Evolutionary conservation across 306 rosid species (phyloP), one percentile per base, ranked within the genome.

Genomic region (Malus fusca): DNA sequence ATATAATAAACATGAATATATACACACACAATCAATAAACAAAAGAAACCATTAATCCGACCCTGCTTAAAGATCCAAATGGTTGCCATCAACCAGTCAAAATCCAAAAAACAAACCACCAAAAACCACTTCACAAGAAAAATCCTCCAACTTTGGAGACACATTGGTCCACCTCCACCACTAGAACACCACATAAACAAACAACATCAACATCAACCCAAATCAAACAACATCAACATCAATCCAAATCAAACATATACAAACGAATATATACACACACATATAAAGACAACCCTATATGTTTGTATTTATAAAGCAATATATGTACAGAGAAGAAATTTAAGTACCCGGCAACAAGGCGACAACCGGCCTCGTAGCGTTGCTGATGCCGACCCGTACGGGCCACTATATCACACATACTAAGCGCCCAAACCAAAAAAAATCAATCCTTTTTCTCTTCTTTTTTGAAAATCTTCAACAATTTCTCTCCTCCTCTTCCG

Each of bases 351-450:
- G 97, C 87, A 64, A 91, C 90, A 81, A 91, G 97, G 77, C 97
- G 97, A 83, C 77, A 87, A 48, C 97, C 97, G 43, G 78, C 74
- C 84, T 91, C 92, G 85, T 91, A 91, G 11, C 92, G 90, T 78
- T 91, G 97, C 70, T 86, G 97, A 74, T 81, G 92, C 78, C 97
- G 93, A 78, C 97, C 97, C 84, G 97, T 91, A 64, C 97, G 97
- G 77, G 97, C 97, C 81, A 91, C 97, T 82, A 91, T 80, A 72
- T 82, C 92, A 84, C 90, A 87, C 97, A 91, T 91, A 55, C 59
- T 85, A 81, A 68, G 73, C 52, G 11, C 40, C 48, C 51, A 21
- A 62, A 6, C 18, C 22, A 22, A 73, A 13, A 64, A 58, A 53
- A 72, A 46, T 71, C 33, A 61, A 60, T 22, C 30, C 33, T 70